A percentile compares a stretch with the other conserved stretches of the same genome.
Conservation (phyloP, 345 rosid species). For the Aurinia saxatilis region DNA sequence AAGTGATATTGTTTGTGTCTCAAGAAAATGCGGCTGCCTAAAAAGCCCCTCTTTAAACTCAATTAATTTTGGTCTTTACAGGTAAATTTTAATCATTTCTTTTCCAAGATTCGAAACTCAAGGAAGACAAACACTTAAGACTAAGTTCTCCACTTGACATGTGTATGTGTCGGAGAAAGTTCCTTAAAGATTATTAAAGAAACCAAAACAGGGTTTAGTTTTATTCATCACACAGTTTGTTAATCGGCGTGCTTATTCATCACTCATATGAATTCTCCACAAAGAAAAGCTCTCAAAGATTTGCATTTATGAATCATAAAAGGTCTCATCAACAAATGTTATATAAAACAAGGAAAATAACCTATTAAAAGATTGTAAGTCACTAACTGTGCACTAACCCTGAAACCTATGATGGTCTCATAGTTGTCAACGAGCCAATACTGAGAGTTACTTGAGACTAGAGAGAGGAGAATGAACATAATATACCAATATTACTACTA, state of each 20-base stretch:
- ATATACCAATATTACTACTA: constrained; percentile 8
- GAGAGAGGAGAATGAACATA: not conserved
- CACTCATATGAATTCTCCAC: constrained; percentile 1
- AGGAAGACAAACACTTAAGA: constrained; percentile 14
- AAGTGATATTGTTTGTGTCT: constrained; percentile 44
- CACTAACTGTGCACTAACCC: constrained; percentile 15
- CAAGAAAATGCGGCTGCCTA: constrained; percentile 69
- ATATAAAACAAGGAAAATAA: constrained; percentile 14
- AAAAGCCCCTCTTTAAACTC: constrained; percentile 30
- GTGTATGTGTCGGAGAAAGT: constrained; percentile 22
- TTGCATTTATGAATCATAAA: constrained; percentile 15
- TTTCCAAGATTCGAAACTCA: constrained; percentile 15
- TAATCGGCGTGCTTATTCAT: constrained; percentile 25
- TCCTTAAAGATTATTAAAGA: constrained; percentile 8
- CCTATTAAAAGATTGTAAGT: no score
- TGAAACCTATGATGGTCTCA: no score
- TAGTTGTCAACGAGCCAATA: no score
- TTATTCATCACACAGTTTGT: not conserved
- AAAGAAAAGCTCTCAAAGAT: not conserved
- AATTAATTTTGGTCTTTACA: constrained; percentile 22
- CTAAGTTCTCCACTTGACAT: constrained; percentile 36
- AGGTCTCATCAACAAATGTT: not conserved
- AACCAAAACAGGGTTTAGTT: not conserved
- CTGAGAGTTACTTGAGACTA: not conserved
- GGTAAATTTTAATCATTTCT: constrained; percentile 12